These are phyloP conservation scores for Ophiosphaerella narmari DNA, from an alignment of 2,329 filamentous ascomycete species.

Conservation along the genomic window DNA sequence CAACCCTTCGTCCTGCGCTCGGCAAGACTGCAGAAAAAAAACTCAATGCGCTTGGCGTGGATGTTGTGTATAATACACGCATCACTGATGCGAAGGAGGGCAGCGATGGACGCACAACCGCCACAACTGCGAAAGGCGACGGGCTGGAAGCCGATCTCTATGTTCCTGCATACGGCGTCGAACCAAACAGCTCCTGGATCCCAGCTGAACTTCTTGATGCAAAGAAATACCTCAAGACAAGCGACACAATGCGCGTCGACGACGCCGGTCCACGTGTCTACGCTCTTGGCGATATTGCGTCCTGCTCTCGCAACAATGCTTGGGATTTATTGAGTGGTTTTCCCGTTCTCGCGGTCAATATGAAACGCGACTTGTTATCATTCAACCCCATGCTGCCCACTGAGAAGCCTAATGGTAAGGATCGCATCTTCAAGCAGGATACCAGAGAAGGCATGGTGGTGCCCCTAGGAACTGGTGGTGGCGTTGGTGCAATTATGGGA, in stretches of 20 bases:
- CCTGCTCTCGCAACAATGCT: conserved; percentile 49
- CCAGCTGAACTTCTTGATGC: conserved; percentile 53
- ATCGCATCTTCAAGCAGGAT: conserved; percentile 26
- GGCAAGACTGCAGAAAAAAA: conserved; percentile 50
- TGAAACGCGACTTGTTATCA: conserved; percentile 53
- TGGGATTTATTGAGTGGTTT: conserved; percentile 48
- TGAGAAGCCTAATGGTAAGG: conserved; percentile 30
- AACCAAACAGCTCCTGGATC: conserved; percentile 59
- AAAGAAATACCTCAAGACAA: conserved; percentile 56
- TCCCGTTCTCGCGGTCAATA: conserved; percentile 49
- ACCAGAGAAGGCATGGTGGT: conserved; percentile 34
- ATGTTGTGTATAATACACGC: conserved; percentile 48
- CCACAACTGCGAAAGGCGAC: conserved; percentile 50
- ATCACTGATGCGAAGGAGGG: conserved; percentile 33
- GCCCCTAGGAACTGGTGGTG: conserved; percentile 38
- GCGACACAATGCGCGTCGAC: conserved; percentile 52
- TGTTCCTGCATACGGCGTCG: conserved; percentile 57
- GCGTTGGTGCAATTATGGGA: conserved; percentile 45
- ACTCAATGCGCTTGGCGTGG: conserved; percentile 55
- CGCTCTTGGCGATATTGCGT: conserved; percentile 53
- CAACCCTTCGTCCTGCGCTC: conserved; percentile 47
- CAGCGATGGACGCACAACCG: conserved; percentile 46
- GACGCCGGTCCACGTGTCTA: conserved; percentile 54
- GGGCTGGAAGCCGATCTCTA: conserved; percentile 57
- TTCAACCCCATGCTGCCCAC: conserved; percentile 23